Evolutionary conservation across 108 stramenopile species (phyloP), one percentile per base, ranked within the genome.

Genomic region (Nitzschia putrida): DNA sequence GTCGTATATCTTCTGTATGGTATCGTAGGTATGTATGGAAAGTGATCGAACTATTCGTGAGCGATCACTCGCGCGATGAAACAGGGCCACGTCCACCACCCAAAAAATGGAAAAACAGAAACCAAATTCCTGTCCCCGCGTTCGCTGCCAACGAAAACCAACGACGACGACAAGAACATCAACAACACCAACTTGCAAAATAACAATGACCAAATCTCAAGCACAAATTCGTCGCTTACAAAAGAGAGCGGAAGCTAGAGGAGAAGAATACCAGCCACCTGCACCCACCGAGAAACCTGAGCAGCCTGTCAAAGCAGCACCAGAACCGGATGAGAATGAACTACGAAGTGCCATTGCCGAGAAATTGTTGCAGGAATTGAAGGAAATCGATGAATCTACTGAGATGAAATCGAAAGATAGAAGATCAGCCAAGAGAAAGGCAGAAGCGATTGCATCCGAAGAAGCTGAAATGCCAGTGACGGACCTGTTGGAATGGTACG

Each of bases 211-310:
- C 47, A 93, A 93, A 69, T 85, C 85, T 8, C 81, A 76, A n/a
- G 88, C 93, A 10, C 87, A 91, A 68, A 78, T 94, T 16, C 81
- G 85, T 40, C 87, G 93, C n/a, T 73, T 88, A 61, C 53, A 85
- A 69, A 61, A 82, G 45, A 79, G 93, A 57, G 93, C 93, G 1
- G 83, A 72, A 14, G 73, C 78, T 38, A 76, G 93, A 29, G 93
- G 93, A 6, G 85, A 91, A 71, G 72, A 66, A 8, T 92, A 89
- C 69, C 54, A 34, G 8, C 50, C 57, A 12, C 68, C 73, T 40
- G 34, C 37, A 24, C 23, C 52, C 42, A 63, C 66, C 8, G 22
- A 20, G 45, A 21, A 22, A 8, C 10, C 68, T 9, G 25, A 56
- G 23, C 8, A 56, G 14, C 68, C 72, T 26, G 57, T 61, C 49